phyloP scores from a whole-genome alignment of 768 basidiomycete species.

The Mycena crocata region DNA sequence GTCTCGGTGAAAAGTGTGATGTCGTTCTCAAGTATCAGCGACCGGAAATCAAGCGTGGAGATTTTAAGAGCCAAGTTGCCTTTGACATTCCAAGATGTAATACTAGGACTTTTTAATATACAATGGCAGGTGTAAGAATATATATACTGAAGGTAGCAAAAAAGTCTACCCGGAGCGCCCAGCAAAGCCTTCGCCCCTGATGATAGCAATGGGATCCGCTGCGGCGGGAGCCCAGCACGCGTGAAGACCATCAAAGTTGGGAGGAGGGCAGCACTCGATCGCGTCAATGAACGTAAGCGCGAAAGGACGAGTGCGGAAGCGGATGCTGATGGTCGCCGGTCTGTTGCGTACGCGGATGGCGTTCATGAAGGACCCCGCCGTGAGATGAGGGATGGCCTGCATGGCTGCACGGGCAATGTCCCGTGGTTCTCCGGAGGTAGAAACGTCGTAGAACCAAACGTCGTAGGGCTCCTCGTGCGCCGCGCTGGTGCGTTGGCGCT shows the following conservation, averaged over 20 bases:
- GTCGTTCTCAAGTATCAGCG: background rate
- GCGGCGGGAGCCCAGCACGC: conserved; percentile 4
- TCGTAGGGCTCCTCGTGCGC: background rate
- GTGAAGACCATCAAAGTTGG: conserved; percentile 1
- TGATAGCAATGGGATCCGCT: background rate
- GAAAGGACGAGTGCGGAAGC: conserved; percentile 9
- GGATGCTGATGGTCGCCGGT: conserved; percentile 3
- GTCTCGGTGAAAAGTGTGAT: background rate
- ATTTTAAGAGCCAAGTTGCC: background rate
- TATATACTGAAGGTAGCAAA: background rate
- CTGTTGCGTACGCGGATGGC: conserved; percentile 6
- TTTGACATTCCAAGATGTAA: background rate
- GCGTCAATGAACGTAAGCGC: conserved; percentile 15
- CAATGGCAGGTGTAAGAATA: conserved; percentile 7
- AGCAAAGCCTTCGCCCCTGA: background rate
- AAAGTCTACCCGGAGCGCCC: conserved; percentile 4
- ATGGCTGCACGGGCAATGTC: conserved; percentile 15
- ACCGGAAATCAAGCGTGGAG: background rate
- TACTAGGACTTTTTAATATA: conserved; percentile 22
- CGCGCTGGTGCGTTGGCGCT: conserved; percentile 44
- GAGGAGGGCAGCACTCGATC: conserved; percentile 1
- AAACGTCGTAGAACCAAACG: conserved; percentile 15
- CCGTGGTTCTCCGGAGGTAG: background rate
- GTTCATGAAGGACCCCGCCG: background rate
- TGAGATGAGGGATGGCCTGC: background rate